phyloP scores from a whole-genome alignment of 1,284 basidiomycete species.

The Volvariella volvacea region DNA sequence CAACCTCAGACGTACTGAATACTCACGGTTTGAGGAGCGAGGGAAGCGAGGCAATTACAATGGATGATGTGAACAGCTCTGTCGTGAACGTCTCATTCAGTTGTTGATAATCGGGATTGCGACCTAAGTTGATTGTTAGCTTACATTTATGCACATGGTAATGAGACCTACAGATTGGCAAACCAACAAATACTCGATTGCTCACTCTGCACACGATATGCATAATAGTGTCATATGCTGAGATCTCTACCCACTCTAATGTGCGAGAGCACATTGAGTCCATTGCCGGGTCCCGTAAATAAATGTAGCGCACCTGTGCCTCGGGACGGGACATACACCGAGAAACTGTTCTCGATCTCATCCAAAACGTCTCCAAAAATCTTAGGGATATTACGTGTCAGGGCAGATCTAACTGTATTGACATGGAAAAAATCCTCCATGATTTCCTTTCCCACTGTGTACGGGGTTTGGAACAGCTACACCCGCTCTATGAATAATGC shows the following conservation, averaged over 20 bases:
- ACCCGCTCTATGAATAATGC: too few relatives aligned
- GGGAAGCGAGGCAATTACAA: neutral
- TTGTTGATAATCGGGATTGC: neutral
- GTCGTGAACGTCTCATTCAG: constrained; percentile 2
- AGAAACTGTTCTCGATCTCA: constrained; percentile 11
- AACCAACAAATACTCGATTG: constrained; percentile 12
- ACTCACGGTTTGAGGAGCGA: neutral
- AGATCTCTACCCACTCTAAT: constrained; percentile 2
- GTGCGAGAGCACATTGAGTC: too few relatives aligned
- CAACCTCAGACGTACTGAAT: too few relatives aligned
- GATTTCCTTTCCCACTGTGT: constrained; percentile 10
- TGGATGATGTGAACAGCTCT: neutral
- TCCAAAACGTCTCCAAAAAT: constrained; percentile 11
- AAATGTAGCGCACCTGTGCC: too few relatives aligned
- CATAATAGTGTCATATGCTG: constrained; percentile 1
- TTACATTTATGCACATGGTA: too few relatives aligned
- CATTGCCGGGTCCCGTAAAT: too few relatives aligned
- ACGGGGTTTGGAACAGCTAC: constrained; percentile 11
- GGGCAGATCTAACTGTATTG: constrained; percentile 11
- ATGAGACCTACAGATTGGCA: constrained; percentile 11
- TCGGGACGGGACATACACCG: too few relatives aligned
- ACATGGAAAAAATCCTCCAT: constrained; percentile 11
- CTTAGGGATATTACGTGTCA: constrained; percentile 12
- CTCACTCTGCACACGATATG: constrained; percentile 5
- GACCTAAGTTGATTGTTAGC: too few relatives aligned